Conservation (phyloP, 1,139 yeast genomes). For the Pichia sp. region DNA sequence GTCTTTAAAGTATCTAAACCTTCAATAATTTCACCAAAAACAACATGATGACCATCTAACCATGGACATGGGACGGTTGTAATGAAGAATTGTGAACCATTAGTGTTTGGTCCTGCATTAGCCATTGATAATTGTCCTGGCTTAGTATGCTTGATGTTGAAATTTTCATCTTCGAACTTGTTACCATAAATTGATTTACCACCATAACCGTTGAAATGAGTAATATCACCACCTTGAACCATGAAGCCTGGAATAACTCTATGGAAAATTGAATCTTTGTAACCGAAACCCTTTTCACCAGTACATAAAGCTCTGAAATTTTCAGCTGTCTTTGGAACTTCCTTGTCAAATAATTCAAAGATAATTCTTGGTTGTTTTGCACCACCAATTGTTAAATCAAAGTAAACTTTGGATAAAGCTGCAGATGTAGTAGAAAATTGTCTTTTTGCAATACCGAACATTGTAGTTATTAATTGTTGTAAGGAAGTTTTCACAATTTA, state of each 20-base stretch:
- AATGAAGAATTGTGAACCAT: conserved; percentile 38
- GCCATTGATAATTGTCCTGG: conserved; percentile 40
- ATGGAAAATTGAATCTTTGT: conserved; percentile 48
- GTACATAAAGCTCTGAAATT: conserved; percentile 60
- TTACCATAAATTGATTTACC: conserved; percentile 34
- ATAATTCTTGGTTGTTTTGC: conserved; percentile 33
- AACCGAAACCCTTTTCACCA: conserved; percentile 60
- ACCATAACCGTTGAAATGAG: conserved; percentile 31
- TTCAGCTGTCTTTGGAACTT: conserved; percentile 59
- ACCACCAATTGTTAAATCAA: conserved; percentile 71
- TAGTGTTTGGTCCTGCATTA: conserved; percentile 39
- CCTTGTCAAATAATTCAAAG: conserved; percentile 46
- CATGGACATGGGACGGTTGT: conserved; percentile 37
- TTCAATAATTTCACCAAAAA: conserved; percentile 36
- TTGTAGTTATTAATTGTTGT: conserved; percentile 4
- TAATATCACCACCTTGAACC: conserved; percentile 39
- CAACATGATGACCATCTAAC: conserved; percentile 40
- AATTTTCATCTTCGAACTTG: conserved; percentile 32
- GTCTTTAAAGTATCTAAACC: conserved; percentile 30
- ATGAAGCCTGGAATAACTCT: conserved; percentile 44
- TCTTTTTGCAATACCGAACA: conserved; percentile 32
- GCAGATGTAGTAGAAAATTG: conserved; percentile 34
- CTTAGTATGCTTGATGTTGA: conserved; percentile 31
- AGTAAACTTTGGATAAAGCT: conserved; percentile 50
- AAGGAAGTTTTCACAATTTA: no score